Evolutionary conservation across 805 yeast species (phyloP), one percentile per base, ranked within the genome.

Genomic region (Ogataea nonfermentans): DNA sequence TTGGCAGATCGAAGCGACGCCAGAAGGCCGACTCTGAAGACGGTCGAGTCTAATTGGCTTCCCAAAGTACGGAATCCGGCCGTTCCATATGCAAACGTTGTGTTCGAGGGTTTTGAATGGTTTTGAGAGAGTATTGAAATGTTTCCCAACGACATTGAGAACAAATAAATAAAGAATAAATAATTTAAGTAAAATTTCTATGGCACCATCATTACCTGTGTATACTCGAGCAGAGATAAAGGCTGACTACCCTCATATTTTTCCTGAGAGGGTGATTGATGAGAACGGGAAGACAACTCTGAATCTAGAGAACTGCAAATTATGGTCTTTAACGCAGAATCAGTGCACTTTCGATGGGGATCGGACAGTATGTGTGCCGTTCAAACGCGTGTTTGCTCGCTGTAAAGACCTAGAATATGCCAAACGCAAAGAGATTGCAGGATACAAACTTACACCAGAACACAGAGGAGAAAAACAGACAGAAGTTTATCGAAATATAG

Each of bases 61-160:
- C 95, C 90, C 33, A 76, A 67, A 66, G 81, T 81, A 43, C 99
- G 76, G 66, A 93, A 93, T 7, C 99, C 99, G 2, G 99, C 99
- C 1, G 99, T 93, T n/a, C 99, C 99, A 55, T 93, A 93, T 12
- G 76, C 64, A 56, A 78, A 82, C 2, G 45, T 40, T 24, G 43
- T 51, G 16, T 52, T 60, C n/a, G 60, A 57, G 1, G 81, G 78
- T 40, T 75, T 77, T 20, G 71, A 71, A 46, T 74, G 71, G 10
- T 44, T n/a, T 24, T 42, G 37, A 10, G 38, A 16, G 3, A 44
- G 29, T 7, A 29, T 27, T 9, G 37, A 32, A 38, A 47, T 39
- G 10, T 8, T 16, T 3, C 19, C 26, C 15, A 6, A 6, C 4
- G n/a, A 17, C 33, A 33, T 32, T n/a, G 28, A 26, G 15, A 20